Percentiles rank a stretch among this genome's conserved stretches.
phyloP scores from a whole-genome alignment of 2,329 filamentous ascomycete species.

The Domatiomyces globalis region DNA sequence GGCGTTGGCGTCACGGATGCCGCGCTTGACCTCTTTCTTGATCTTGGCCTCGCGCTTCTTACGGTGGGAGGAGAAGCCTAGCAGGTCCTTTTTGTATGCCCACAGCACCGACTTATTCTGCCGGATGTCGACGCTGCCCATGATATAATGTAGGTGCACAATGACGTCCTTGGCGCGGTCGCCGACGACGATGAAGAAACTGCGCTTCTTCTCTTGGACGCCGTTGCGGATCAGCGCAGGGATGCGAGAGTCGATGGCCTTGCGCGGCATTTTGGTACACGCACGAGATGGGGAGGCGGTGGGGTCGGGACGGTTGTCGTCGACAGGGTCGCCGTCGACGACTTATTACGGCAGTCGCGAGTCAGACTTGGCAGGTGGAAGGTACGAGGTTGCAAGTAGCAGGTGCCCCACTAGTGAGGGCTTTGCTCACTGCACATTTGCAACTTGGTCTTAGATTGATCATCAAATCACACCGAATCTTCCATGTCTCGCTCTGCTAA shows the following conservation, averaged over 20 bases:
- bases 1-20: constrained; percentile 77
- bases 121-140: constrained; percentile 78
- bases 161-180: constrained; percentile 93
- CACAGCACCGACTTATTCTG: constrained; percentile 93
- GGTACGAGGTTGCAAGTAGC: too few species aligned
- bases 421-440: too few species aligned
- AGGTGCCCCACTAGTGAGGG: too few species aligned
- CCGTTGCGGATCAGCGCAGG: constrained; percentile 84
- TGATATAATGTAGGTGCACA: constrained; percentile 85
- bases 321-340: neutral
- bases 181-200: constrained; percentile 93
- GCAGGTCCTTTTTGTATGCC: constrained; percentile 96
- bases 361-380: neutral
- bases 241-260: constrained; percentile 70
- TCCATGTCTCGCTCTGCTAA: neutral
- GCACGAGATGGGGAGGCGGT: neutral
- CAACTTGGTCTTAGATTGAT: too few species aligned
- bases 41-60: constrained; percentile 98
- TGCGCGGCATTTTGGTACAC: constrained; percentile 26
- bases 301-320: neutral
- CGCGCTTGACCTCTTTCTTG: constrained; percentile 93
- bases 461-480: neutral
- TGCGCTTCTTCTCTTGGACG: constrained; percentile 86
- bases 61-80: constrained; percentile 89
- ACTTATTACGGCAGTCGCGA: neutral